Evolutionary conservation across 352 stramenopile genomes (phyloP), one percentile per base, ranked within the genome.

Genomic region (Phytophthora parvispora): DNA sequence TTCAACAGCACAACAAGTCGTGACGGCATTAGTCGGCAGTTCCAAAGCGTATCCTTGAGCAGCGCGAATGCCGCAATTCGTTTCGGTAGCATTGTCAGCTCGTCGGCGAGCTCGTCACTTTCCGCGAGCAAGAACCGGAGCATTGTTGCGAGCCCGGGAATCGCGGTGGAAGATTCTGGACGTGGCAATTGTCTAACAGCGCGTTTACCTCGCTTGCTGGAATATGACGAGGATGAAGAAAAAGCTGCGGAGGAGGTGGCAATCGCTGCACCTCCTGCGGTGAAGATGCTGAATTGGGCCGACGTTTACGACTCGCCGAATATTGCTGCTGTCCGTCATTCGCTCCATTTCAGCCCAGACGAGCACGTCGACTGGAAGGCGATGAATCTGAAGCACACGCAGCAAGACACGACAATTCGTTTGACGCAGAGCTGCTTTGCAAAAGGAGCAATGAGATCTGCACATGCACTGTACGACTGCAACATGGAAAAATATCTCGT

Each of bases 351-450:
- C 63, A 43, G 45, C 20, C 49, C 56, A 1, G 57, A 52, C 16
- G 56, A 70, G n/a, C 13, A 25, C 1, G 69, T 79, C 38, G 62
- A 84, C 31, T 83, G 75, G 75, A 54, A 55, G 0, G 40, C 74
- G 1, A 34, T 81, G 12, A 42, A 74, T 16, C 36, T 81, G 8
- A 77, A 80, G 52, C 64, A 78, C 61, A 71, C 66, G 32, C 75
- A 72, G 6, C 75, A 84, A 56, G 6, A 70, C 13, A 83, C 75
- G 4, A 83, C 1, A 22, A 79, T 86, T 43, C 67, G 67, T n/a
- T 22, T 84, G 7, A 27, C 69, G 8, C 52, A 28, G 28, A 69
- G 15, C 2, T 83, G 65, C 16, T 87, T 87, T 66, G 67, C 70
- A 1, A 78, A 69, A 18, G 75, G 78, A 4, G 66, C 64, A 2